A percentile compares a stretch with the other conserved stretches of the same genome.
Conservation (phyloP, 1,139 yeast species). For the Hyphopichia buzzinii region DNA sequence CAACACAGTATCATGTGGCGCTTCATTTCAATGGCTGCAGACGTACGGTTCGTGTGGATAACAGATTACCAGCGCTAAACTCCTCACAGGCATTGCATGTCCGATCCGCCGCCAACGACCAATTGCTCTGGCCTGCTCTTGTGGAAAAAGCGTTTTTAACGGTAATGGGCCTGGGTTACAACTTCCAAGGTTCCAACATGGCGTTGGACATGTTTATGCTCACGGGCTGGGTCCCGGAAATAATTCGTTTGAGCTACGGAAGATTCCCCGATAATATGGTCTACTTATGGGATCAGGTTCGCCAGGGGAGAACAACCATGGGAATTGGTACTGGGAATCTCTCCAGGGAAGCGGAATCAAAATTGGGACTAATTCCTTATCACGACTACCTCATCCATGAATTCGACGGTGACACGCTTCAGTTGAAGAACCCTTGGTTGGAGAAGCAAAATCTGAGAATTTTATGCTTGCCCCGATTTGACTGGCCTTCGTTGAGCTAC, state of each 20-base stretch:
- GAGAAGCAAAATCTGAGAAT: conserved; percentile 15
- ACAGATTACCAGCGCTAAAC: conserved; percentile 32
- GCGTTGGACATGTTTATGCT: conserved; percentile 68
- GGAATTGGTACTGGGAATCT: conserved; percentile 70
- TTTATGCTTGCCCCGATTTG: conserved; percentile 15
- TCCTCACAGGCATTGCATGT: conserved; percentile 23
- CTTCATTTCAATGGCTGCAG: conserved; percentile 57
- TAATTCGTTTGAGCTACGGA: conserved; percentile 35
- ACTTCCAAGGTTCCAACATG: conserved; percentile 74
- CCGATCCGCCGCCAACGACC: conserved; percentile 38
- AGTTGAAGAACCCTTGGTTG: conserved; percentile 58
- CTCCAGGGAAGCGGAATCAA: conserved; percentile 33
- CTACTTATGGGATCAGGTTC: conserved; percentile 32
- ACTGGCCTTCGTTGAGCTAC: conserved; percentile 49
- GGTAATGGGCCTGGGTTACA: conserved; percentile 58
- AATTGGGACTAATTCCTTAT: conserved; percentile 46
- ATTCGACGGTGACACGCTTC: conserved; percentile 7
- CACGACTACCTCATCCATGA: conserved; percentile 66
- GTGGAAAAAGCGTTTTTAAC: conserved; percentile 76
- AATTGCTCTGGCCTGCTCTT: conserved; percentile 64
- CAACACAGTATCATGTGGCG: conserved; percentile 33
- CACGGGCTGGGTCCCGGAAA: conserved; percentile 77
- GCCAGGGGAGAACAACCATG: conserved; percentile 39
- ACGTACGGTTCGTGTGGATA: conserved; percentile 52
- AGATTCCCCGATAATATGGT: conserved; percentile 21